These are phyloP conservation scores for Backusella psychrophila DNA, from an alignment of 192 early-diverging fungal genomes.

Conservation along the genomic window DNA sequence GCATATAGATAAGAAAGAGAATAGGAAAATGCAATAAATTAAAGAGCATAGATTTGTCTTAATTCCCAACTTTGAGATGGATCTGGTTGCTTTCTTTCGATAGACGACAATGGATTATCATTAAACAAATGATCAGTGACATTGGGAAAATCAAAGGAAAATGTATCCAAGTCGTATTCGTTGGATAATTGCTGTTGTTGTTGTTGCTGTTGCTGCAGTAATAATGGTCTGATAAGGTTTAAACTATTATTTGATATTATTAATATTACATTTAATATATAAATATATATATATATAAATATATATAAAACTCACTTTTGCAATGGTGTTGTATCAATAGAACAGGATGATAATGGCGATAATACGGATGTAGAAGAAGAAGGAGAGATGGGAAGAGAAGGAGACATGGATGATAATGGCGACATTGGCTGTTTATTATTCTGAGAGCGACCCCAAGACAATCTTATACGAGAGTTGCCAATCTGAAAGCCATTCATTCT, in stretches of 20 bases:
- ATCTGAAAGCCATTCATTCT: conserved; percentile 87
- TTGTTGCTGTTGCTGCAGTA: background rate
- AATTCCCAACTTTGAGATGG: background rate
- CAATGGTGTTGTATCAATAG: background rate
- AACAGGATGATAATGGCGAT: background rate
- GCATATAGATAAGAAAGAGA: background rate
- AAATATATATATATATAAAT: background rate
- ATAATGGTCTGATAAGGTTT: background rate
- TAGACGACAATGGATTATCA: background rate
- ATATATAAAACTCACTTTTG: background rate
- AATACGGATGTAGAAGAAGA: background rate
- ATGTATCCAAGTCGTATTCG: background rate
- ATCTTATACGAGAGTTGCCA: conserved; percentile 55
- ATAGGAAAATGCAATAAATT: background rate
- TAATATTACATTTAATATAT: background rate
- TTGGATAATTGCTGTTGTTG: background rate
- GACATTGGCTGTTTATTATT: conserved; percentile 21
- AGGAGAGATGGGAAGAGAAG: background rate
- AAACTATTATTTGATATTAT: background rate
- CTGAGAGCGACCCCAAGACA: conserved; percentile 58
- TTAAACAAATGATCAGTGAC: background rate
- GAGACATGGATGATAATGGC: background rate
- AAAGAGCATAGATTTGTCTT: conserved; percentile 10
- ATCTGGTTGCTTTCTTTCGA: background rate
- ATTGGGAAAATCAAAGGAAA: background rate